phyloP scores from a whole-genome alignment of 768 basidiomycete species.

The Boletus huronensis region DNA sequence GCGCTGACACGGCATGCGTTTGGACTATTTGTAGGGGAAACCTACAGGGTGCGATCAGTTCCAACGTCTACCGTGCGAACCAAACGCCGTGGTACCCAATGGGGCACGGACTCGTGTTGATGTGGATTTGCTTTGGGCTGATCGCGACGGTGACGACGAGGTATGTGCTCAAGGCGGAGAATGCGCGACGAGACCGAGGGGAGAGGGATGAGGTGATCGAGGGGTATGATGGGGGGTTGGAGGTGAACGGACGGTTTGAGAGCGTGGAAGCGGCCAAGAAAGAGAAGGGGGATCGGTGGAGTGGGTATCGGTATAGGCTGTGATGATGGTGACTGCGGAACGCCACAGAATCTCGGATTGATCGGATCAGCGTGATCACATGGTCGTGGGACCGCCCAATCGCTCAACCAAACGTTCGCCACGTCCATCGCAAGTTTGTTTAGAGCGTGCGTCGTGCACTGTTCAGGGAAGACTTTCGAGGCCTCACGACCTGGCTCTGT shows the following conservation, averaged over 20 bases:
- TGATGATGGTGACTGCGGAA: slow-evolving; percentile 28
- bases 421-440: too few relatives aligned
- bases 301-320: slow-evolving; percentile 67
- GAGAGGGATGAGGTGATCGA: slow-evolving; percentile 65
- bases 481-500: too few relatives aligned
- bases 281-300: slow-evolving; percentile 73
- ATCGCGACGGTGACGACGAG: slow-evolving; percentile 42
- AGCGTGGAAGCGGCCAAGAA: slow-evolving; percentile 62
- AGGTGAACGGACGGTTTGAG: slow-evolving; percentile 54
- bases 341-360: neutral
- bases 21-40: slow-evolving; percentile 47
- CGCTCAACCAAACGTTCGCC: too few relatives aligned
- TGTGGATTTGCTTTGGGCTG: slow-evolving; percentile 68
- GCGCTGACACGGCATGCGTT: neutral
- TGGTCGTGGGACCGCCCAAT: too few relatives aligned
- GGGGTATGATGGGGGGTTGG: slow-evolving; percentile 32
- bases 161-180: slow-evolving; percentile 52
- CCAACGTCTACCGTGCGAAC: slow-evolving; percentile 68
- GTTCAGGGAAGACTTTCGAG: too few relatives aligned
- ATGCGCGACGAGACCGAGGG: slow-evolving; percentile 61
- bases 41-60: slow-evolving; percentile 72
- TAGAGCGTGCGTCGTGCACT: too few relatives aligned
- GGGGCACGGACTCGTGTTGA: slow-evolving; percentile 59
- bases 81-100: slow-evolving; percentile 69
- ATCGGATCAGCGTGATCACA: too few relatives aligned